Evolutionary conservation across 495 filamentous ascomycete species (phyloP), one percentile per base, ranked within the genome.

Genomic region (Glarea lozoyensis): DNA sequence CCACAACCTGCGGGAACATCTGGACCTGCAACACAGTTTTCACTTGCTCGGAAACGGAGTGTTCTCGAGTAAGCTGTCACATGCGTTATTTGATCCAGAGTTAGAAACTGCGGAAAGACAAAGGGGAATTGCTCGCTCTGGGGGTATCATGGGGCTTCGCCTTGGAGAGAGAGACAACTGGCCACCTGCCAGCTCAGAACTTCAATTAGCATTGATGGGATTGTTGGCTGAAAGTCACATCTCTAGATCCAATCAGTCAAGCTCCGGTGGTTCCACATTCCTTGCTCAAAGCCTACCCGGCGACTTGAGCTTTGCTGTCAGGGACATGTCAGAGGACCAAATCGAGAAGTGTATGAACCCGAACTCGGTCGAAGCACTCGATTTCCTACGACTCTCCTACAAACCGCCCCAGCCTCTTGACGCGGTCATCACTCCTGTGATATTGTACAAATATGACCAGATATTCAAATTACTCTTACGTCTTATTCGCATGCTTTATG

Each of bases 151-250:
- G 66, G 92, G 92, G 2, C 67, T 96, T 27, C 80, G 84, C 9
- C 61, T 96, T 1, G 84, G 82, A 6, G 78, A 69, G 13, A 72
- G 86, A 44, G 76, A 84, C 35, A 84, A 70, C 19, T 96, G 90
- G 92, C 90, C 90, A 18, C 90, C 92, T 6, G 87, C 88, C 23
- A 92, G 84, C 59, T 94, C 88, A 4, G 92, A 98, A 53, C 66
- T 98, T 21, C 78, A 87, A 1, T 69, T 96, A 2, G 86, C 86
- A 11, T 68, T 98, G 29, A 94, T 88, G 71, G 90, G 87, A 0
- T 71, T 96, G 10, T 68, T 98, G 10, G 75, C 74, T 2, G 90
- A 95, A 46, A 82, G 77, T 46, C 86, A 86, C 46, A 53, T 56
- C 46, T 59, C 46, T 39, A 58, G 36, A 17, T 22, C 41, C 10